Conservation (phyloP, 1,284 basidiomycete species). For the Xerocomus nothofagi region DNA sequence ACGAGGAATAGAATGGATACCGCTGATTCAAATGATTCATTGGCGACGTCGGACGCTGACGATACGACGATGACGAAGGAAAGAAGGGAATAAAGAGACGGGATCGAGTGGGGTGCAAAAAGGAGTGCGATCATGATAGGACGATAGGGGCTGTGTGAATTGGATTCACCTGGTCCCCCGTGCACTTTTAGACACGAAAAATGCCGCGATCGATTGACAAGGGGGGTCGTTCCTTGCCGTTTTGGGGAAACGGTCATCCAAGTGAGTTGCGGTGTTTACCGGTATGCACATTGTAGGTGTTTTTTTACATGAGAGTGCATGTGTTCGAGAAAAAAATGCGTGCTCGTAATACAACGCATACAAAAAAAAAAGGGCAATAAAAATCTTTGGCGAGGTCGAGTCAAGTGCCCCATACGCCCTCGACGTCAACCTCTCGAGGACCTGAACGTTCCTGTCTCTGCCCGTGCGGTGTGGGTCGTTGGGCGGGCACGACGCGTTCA, state of each 20-base stretch:
- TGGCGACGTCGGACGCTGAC: no score
- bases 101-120: no score
- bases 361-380: neutral
- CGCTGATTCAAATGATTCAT: no score
- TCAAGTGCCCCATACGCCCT: slow-evolving; percentile 24
- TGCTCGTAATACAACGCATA: neutral
- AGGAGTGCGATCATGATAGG: slow-evolving; percentile 9
- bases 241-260: slow-evolving; percentile 1
- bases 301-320: no score
- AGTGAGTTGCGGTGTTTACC: neutral
- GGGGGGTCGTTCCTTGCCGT: slow-evolving; percentile 1
- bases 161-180: no score
- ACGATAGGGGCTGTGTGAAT: slow-evolving; percentile 2
- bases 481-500: neutral
- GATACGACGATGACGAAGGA: neutral
- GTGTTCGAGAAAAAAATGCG: no score
- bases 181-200: neutral
- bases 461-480: neutral
- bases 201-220: neutral
- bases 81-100: no score
- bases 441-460: slow-evolving; percentile 7
- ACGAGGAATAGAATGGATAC: no score
- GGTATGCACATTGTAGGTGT: no score
- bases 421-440: slow-evolving; percentile 39
- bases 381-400: no score